Evolutionary conservation across 495 filamentous ascomycete genomes (phyloP).

Genomic region (Aspergillus asperescens): DNA sequence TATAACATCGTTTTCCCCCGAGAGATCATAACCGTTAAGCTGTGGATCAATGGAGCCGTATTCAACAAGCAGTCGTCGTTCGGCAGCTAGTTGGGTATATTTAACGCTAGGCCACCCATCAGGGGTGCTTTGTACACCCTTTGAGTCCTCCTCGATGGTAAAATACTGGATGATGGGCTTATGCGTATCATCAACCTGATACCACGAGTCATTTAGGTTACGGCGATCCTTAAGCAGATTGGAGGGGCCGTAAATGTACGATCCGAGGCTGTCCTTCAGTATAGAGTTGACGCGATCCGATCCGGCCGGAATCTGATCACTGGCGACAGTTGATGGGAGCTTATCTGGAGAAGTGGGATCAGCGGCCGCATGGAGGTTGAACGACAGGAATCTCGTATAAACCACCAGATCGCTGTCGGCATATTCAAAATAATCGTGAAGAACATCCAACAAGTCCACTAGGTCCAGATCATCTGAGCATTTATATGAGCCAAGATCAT

Average conservation of each 20-base stretch:
- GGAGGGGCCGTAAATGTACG: conserved; percentile 53
- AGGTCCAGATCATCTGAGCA: conserved; percentile 50
- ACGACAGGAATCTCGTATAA: conserved; percentile 44
- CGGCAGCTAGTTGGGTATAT: conserved; percentile 48
- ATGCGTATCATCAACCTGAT: conserved; percentile 35
- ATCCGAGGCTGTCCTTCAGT: conserved; percentile 35
- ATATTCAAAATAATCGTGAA: conserved; percentile 43
- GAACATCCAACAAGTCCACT: conserved; percentile 39
- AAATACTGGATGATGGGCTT: conserved; percentile 52
- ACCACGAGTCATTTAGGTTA: conserved; percentile 59
- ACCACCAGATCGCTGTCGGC: conserved; percentile 42
- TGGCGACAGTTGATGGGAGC: conserved; percentile 33
- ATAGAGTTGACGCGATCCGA: conserved; percentile 30
- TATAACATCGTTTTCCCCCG: conserved; percentile 34
- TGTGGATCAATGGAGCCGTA: conserved; percentile 55
- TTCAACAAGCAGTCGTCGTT: conserved; percentile 47
- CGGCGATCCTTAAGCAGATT: conserved; percentile 35
- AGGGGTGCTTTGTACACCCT: conserved; percentile 43
- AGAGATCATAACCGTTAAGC: conserved; percentile 48
- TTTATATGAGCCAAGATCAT: conserved; percentile 50
- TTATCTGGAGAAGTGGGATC: conserved; percentile 32
- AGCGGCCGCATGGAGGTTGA: conserved; percentile 58
- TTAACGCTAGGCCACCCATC: conserved; percentile 60
- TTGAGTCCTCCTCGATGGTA: conserved; percentile 29
- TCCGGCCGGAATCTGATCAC: conserved; percentile 30